Evolutionary conservation across 352 stramenopile genomes (phyloP), one percentile per base, ranked within the genome.

Genomic region (Albugo candida): DNA sequence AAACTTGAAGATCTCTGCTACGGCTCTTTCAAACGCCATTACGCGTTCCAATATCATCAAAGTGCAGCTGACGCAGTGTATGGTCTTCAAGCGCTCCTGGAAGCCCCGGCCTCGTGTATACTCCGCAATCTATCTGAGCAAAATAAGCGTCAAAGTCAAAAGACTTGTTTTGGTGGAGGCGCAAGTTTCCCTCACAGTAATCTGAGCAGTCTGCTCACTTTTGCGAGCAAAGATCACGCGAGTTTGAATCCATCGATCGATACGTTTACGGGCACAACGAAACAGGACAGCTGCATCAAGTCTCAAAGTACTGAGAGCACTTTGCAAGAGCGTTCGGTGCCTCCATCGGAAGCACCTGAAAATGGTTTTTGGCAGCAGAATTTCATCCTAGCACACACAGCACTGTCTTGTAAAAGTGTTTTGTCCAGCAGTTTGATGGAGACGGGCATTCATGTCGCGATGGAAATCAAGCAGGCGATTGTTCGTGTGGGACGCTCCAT

Each of bases 1-100:
- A 86, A 84, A 19, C 66, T 98, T 11, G 73, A 94, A 39, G 91
- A 97, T 35, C 67, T 97, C n/a, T 95, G 96, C 34, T 97, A 97
- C 63, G 91, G 84, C 21, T 95, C 86, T 20, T 97, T 98, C 54
- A 80, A 93, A 57, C 83, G 88, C 3, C 77, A 92, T 12, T 96
- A 94, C 47, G 89, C 88, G 14, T 98, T 96, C 55, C 83, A 95
- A 55, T 96, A 94, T 48, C 71, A 97, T 34, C 51, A 97, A 24
- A 95, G 88, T 24, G 92, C 92, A 6, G 89, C 92, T 31, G 94
- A 98, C 59, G 84, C 95, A 18, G 92, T 95, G 0, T 91, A 97
- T 58, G 88, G 83, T 17, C 67, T 97, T 12, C 92, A 92, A 47
- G 92, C 92, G 14, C 65, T 98, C 16, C 66, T 98, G 0, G 92